Base-by-base conservation (phyloP, 768 basidiomycete species). In the Favolaschia claudopus region DNA sequence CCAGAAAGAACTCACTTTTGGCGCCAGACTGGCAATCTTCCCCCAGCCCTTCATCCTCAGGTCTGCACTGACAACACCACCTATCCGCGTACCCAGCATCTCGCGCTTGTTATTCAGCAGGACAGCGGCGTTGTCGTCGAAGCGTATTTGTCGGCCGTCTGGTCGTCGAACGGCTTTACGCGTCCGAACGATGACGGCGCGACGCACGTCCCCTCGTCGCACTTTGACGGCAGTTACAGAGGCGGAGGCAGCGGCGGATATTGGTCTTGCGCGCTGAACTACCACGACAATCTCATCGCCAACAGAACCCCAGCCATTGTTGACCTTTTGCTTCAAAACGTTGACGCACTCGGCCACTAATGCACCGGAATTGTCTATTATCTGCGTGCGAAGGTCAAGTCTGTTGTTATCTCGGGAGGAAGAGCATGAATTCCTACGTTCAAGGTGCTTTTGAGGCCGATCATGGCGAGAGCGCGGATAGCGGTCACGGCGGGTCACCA, bases 261-360 rank as follows among this genome's bases (percentile, higher is more conserved):
- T 76, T 6, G 95, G 94, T 14, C 95, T 86, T 4, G 96, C 96
- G 54, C 88, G 86, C 71, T 97, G 93, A 59, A 99, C 89, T 55
- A 99, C 95, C 55, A 94, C 95, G 65, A 96, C 95, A 60, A 97
- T 94, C 74, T 96, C 95, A 77, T 98, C 96, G 42, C 96, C 96
- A 15, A 95, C 92, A 29, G 86, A 82, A 31, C 95, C 96, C 86
- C 92, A 93, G 39, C 96, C 96, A 66, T 95, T 92, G 73, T 93
- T 96, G 67, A 95, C 93, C 75, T 98, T 99, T 72, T 93, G 88
- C 76, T 98, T 98, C 56, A 97, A 82, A 27, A 99, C 87, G 74
- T 98, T 97, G 72, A 99, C 93, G 70, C 95, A 97, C 80, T 98
- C 96, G 37, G 95, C 89, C 60, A 96, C 79, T 62, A 98, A 82